Evolutionary conservation across 1,284 basidiomycete species (phyloP).

Genomic region (Heimioporus retisporus): DNA sequence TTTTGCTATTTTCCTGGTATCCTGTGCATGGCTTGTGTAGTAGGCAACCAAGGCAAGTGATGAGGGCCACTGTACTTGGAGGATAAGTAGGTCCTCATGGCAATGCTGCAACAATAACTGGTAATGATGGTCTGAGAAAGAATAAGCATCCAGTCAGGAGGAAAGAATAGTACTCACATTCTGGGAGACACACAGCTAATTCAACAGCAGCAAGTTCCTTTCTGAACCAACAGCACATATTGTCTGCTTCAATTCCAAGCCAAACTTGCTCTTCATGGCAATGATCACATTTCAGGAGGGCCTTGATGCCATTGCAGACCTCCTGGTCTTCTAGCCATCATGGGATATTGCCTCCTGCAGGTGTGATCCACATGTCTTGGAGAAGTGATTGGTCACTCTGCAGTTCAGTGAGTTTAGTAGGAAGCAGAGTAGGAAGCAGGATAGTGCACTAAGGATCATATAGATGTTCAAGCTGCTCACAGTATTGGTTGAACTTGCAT

Average conservation of each 20-base stretch:
- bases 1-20: too few relatives aligned
- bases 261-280: neutral
- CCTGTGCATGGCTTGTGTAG: too few relatives aligned
- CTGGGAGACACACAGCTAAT: constrained; percentile 4
- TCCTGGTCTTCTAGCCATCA: neutral
- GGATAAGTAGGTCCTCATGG: neutral
- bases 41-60: too few relatives aligned
- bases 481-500: constrained; percentile 15
- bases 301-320: neutral
- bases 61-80: too few relatives aligned
- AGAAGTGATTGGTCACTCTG: too few relatives aligned
- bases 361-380: neutral
- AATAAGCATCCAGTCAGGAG: too few relatives aligned
- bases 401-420: too few relatives aligned
- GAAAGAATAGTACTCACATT: neutral
- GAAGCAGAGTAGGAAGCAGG: too few relatives aligned
- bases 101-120: neutral
- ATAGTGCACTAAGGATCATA: too few relatives aligned
- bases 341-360: neutral
- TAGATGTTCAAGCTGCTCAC: too few relatives aligned
- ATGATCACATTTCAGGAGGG: neutral
- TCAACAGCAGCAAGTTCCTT: constrained; percentile 2
- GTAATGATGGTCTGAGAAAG: neutral
- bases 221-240: constrained; percentile 6
- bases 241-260: constrained; percentile 4